Percentiles rank a stretch among this genome's conserved stretches.
These are phyloP conservation scores for Phytophthora pseudosyringae DNA, from an alignment of 352 stramenopile genomes.

Conservation along the genomic window DNA sequence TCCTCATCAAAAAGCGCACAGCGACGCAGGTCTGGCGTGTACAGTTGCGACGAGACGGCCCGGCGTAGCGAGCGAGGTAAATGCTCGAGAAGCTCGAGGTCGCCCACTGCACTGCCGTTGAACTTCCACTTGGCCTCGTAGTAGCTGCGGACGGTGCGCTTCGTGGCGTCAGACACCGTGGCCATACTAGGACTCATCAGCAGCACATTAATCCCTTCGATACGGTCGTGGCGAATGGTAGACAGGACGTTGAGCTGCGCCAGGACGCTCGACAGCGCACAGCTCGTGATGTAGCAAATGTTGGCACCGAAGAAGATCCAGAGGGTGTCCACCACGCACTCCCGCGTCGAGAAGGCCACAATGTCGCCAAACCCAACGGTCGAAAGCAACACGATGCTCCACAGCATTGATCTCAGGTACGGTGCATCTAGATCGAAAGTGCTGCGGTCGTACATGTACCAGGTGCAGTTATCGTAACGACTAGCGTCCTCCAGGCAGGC, in stretches of 20 bases:
- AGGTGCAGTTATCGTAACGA: slow-evolving; percentile 67
- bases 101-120: slow-evolving; percentile 61
- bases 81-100: slow-evolving; percentile 56
- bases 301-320: slow-evolving; percentile 82
- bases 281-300: slow-evolving; percentile 77
- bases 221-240: slow-evolving; percentile 53
- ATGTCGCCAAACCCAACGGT: slow-evolving; percentile 80
- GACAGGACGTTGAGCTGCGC: slow-evolving; percentile 57
- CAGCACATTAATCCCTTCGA: slow-evolving; percentile 69
- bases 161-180: slow-evolving; percentile 53
- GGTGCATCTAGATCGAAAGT: slow-evolving; percentile 64
- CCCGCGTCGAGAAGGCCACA: slow-evolving; percentile 59
- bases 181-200: slow-evolving; percentile 50
- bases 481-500: slow-evolving; percentile 59
- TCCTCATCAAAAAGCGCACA: slow-evolving; percentile 41
- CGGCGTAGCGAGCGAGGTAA: slow-evolving; percentile 56
- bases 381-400: slow-evolving; percentile 76
- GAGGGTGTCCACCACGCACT: slow-evolving; percentile 58
- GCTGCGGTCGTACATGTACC: slow-evolving; percentile 74
- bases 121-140: slow-evolving; percentile 80
- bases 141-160: slow-evolving; percentile 60
- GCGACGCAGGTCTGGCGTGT: slow-evolving; percentile 40
- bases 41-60: slow-evolving; percentile 40
- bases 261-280: slow-evolving; percentile 61
- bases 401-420: slow-evolving; percentile 68